Evolutionary conservation across 192 early-diverging fungal species (phyloP).

Genomic region (Coemansia erecta): DNA sequence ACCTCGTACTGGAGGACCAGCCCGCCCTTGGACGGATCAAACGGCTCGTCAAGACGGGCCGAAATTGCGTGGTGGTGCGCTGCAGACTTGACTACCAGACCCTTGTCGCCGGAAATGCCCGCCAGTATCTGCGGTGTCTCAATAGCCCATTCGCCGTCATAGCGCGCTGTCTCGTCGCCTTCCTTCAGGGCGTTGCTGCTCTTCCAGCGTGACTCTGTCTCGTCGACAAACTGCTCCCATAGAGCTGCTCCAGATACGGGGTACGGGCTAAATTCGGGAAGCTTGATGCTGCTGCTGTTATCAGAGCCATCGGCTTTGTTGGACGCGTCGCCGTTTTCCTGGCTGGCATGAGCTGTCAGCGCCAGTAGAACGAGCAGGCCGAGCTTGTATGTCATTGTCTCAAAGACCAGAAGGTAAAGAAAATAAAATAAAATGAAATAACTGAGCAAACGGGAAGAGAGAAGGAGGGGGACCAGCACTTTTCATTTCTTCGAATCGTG

Average conservation of each 20-base stretch:
- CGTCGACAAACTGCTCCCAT: constrained; percentile 47
- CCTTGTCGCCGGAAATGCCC: constrained; percentile 67
- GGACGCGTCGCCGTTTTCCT: constrained; percentile 6
- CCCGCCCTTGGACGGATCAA: constrained; percentile 72
- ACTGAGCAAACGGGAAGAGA: constrained; percentile 5
- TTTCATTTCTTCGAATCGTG: too few relatives aligned
- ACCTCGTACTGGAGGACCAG: constrained; percentile 89
- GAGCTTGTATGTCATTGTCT: constrained; percentile 22
- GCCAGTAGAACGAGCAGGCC: constrained; percentile 22
- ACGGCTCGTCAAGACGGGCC: constrained; percentile 61
- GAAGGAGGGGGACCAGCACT: background rate
- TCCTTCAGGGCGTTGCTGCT: constrained; percentile 36
- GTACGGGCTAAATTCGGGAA: constrained; percentile 37
- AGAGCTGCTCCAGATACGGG: constrained; percentile 25
- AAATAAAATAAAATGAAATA: constrained; percentile 6
- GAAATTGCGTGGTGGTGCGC: constrained; percentile 90
- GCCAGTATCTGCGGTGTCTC: constrained; percentile 63
- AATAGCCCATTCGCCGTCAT: constrained; percentile 80
- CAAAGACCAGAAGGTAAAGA: background rate
- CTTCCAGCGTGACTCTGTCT: constrained; percentile 21
- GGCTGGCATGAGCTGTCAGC: constrained; percentile 23
- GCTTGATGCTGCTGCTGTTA: constrained; percentile 6
- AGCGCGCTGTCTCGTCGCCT: constrained; percentile 33
- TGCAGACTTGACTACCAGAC: constrained; percentile 74
- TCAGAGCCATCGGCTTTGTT: background rate